Conservation (phyloP, 208 protist genomes). For the Crithidia expoeki region DNA sequence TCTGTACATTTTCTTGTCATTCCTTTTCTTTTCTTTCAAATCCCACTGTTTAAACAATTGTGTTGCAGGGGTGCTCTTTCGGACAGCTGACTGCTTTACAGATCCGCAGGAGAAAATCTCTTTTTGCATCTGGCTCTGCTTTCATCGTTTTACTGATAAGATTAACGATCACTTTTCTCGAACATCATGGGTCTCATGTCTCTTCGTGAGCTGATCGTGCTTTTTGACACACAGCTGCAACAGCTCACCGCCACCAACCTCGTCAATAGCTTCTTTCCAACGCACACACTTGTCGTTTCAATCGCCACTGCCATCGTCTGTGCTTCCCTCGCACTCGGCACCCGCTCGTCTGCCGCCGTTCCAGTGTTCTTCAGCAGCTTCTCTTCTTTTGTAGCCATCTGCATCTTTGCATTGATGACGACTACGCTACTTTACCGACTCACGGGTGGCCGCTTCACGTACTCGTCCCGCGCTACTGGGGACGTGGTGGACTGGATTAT, state of each 20-base stretch:
- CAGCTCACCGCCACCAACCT: constrained; percentile 43
- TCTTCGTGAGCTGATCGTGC: constrained; percentile 26
- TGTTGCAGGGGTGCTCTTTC: too few relatives aligned
- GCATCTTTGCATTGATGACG: constrained; percentile 29
- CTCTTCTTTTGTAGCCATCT: constrained; percentile 26
- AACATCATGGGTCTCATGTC: background rate
- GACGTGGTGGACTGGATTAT: constrained; percentile 42
- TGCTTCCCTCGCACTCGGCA: constrained; percentile 28
- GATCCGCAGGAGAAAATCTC: too few relatives aligned
- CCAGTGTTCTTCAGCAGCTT: constrained; percentile 40
- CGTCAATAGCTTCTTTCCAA: constrained; percentile 35
- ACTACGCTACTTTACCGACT: constrained; percentile 37
- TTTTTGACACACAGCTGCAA: constrained; percentile 34
- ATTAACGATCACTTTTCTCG: too few relatives aligned
- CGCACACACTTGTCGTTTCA: constrained; percentile 28
- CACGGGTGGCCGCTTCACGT: constrained; percentile 29
- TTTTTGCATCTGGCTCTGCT: background rate
- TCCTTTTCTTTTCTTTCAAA: too few relatives aligned
- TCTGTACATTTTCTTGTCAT: too few relatives aligned
- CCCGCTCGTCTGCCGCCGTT: background rate
- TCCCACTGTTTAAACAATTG: too few relatives aligned
- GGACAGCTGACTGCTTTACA: too few relatives aligned
- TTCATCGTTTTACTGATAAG: background rate
- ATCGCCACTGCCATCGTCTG: constrained; percentile 21
- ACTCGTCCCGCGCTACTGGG: constrained; percentile 9